These are phyloP conservation scores for Cryptococcus sp. DNA, from an alignment of 1,284 basidiomycete genomes.

Conservation along the genomic window DNA sequence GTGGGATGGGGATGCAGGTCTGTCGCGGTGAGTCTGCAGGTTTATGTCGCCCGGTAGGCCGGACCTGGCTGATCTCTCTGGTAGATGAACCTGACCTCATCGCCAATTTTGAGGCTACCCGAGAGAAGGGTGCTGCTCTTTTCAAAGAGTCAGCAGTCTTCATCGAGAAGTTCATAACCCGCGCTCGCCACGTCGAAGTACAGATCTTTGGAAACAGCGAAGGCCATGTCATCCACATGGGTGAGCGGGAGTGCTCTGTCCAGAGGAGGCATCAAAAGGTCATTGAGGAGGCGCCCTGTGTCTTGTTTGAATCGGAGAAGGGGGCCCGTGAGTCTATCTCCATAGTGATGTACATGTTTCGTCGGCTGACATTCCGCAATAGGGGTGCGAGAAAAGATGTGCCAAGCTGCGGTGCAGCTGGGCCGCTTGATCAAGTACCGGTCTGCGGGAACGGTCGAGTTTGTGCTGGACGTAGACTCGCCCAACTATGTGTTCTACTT, in stretches of 20 bases:
- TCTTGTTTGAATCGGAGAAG: conserved; percentile 53
- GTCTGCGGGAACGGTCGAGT: conserved; percentile 67
- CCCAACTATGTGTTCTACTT: conserved; percentile 58
- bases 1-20: conserved; percentile 65
- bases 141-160: conserved; percentile 60
- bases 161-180: conserved; percentile 59
- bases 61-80: conserved; percentile 29
- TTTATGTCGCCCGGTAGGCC: conserved; percentile 39
- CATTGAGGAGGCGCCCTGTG: conserved; percentile 59
- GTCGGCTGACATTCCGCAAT: background rate
- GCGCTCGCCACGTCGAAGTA: conserved; percentile 60
- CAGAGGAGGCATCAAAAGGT: conserved; percentile 74
- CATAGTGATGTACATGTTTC: background rate
- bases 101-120: conserved; percentile 45
- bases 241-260: conserved; percentile 66
- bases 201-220: conserved; percentile 65
- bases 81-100: conserved; percentile 49
- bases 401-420: conserved; percentile 56
- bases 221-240: conserved; percentile 59
- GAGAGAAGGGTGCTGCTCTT: conserved; percentile 49
- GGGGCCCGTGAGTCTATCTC: conserved; percentile 4
- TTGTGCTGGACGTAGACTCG: conserved; percentile 58
- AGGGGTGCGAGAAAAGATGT: conserved; percentile 54
- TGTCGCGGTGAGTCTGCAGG: conserved; percentile 53
- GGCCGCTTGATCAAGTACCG: conserved; percentile 58